Evolutionary conservation across 2,329 filamentous ascomycete species (phyloP).

Genomic region (Sporothrix euskadiensis): DNA sequence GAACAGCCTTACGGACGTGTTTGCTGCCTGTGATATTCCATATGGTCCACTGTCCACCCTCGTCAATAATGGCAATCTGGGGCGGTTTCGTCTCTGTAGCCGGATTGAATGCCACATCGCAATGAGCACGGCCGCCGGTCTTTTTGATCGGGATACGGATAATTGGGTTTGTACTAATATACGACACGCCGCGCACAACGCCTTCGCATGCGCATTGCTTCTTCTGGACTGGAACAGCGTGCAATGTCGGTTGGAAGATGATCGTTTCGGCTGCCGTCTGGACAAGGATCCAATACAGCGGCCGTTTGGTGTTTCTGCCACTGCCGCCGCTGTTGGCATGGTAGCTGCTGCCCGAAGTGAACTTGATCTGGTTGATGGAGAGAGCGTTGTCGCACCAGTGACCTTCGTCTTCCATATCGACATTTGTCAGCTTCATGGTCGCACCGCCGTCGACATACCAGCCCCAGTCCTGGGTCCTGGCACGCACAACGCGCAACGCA

Average conservation of each 20-base stretch:
- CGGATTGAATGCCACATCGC: slow-evolving; percentile 67
- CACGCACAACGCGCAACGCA: slow-evolving; percentile 55
- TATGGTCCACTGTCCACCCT: slow-evolving; percentile 65
- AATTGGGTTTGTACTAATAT: slow-evolving; percentile 58
- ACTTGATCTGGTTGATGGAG: slow-evolving; percentile 55
- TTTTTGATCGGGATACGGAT: slow-evolving; percentile 52
- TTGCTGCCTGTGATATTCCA: slow-evolving; percentile 57
- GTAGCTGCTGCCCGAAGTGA: slow-evolving; percentile 44
- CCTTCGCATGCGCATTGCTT: slow-evolving; percentile 25
- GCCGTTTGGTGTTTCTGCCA: slow-evolving; percentile 33
- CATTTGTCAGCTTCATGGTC: slow-evolving; percentile 49
- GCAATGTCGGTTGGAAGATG: slow-evolving; percentile 54
- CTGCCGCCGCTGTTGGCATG: neutral
- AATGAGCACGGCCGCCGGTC: slow-evolving; percentile 58
- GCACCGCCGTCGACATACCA: slow-evolving; percentile 53
- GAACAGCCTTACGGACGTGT: slow-evolving; percentile 40
- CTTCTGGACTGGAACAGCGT: slow-evolving; percentile 39
- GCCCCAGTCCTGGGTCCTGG: slow-evolving; percentile 54
- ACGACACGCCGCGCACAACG: slow-evolving; percentile 45
- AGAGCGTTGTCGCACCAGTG: slow-evolving; percentile 57
- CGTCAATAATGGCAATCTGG: slow-evolving; percentile 67
- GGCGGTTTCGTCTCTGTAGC: slow-evolving; percentile 49
- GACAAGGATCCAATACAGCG: slow-evolving; percentile 53
- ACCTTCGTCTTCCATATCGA: slow-evolving; percentile 47
- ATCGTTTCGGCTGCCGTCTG: slow-evolving; percentile 55